Percentiles rank a stretch among this genome's conserved stretches.
Conservation (phyloP, 2,329 filamentous ascomycete genomes). For the Sclerotinia glacialis region DNA sequence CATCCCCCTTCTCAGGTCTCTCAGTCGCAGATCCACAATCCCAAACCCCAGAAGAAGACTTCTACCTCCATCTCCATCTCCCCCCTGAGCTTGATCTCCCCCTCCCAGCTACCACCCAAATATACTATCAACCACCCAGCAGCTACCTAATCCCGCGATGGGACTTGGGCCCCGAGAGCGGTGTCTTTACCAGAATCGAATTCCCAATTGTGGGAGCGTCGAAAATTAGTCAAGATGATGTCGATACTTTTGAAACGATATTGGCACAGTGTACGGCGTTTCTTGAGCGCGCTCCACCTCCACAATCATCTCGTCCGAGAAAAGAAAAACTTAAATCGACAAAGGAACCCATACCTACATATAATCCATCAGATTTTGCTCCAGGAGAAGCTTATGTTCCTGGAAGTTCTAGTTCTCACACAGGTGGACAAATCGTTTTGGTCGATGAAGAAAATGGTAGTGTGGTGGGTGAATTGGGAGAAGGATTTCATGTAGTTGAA, state of each 20-base stretch:
- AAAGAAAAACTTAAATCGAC: conserved; percentile 36
- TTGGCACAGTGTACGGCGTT: conserved; percentile 97
- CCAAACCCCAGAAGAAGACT: conserved; percentile 74
- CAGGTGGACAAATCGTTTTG: conserved; percentile 79
- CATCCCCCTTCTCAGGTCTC: conserved; percentile 60
- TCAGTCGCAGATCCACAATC: conserved; percentile 54
- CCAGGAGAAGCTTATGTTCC: conserved; percentile 75
- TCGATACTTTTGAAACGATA: conserved; percentile 96
- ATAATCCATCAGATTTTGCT: conserved; percentile 79
- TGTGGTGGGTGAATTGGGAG: conserved; percentile 85
- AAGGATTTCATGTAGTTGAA: conserved; percentile 78
- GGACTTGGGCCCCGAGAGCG: conserved; percentile 84
- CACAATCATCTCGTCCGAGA: conserved; percentile 30
- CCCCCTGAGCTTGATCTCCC: conserved; percentile 93
- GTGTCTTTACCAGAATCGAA: conserved; percentile 89
- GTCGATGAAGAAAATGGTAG: conserved; percentile 95
- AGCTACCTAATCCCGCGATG: conserved; percentile 95
- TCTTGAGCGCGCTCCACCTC: conserved; percentile 73
- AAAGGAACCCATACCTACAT: conserved; percentile 48
- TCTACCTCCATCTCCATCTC: conserved; percentile 92
- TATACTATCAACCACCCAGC: conserved; percentile 89
- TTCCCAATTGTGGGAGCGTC: conserved; percentile 74
- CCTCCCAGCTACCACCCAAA: conserved; percentile 90
- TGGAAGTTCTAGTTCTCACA: conserved; percentile 56
- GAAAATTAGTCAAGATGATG: conserved; percentile 78